Evolutionary conservation across 83 land plant species (phyloP).

Genomic region (Picea mariana): DNA sequence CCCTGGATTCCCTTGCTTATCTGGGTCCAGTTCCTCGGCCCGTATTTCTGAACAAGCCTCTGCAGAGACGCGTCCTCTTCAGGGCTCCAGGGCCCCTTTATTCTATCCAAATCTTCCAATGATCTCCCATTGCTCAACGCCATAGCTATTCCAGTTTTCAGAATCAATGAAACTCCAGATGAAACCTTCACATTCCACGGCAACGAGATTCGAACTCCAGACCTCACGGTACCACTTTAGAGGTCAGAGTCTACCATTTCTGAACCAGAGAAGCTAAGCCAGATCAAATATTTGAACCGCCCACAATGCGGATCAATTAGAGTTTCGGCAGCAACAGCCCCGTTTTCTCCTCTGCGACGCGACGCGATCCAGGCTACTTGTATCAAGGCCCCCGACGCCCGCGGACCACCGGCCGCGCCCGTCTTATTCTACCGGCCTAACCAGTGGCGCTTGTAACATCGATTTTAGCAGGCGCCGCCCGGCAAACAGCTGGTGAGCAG

Average conservation of each 20-base stretch:
- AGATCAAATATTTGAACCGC: background rate
- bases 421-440: background rate
- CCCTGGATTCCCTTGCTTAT: slow-evolving; percentile 59
- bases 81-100: slow-evolving; percentile 71
- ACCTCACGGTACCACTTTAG: background rate
- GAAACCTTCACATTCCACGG: background rate
- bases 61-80: slow-evolving; percentile 52
- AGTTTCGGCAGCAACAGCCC: slow-evolving; percentile 2
- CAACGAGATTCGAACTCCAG: background rate
- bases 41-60: slow-evolving; percentile 48
- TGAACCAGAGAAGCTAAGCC: background rate
- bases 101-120: slow-evolving; percentile 35
- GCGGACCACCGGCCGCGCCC: background rate
- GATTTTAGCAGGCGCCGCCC: slow-evolving; percentile 13
- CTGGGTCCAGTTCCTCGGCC: slow-evolving; percentile 61
- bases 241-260: background rate
- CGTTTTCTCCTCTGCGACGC: background rate
- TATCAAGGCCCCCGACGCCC: background rate
- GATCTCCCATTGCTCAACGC: background rate
- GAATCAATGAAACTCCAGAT: background rate
- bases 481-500: slow-evolving; percentile 17
- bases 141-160: background rate
- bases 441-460: background rate
- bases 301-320: no score
- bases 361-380: background rate